phyloP scores from a whole-genome alignment of 2,329 filamentous ascomycete genomes.

The Macrophomina tecta region DNA sequence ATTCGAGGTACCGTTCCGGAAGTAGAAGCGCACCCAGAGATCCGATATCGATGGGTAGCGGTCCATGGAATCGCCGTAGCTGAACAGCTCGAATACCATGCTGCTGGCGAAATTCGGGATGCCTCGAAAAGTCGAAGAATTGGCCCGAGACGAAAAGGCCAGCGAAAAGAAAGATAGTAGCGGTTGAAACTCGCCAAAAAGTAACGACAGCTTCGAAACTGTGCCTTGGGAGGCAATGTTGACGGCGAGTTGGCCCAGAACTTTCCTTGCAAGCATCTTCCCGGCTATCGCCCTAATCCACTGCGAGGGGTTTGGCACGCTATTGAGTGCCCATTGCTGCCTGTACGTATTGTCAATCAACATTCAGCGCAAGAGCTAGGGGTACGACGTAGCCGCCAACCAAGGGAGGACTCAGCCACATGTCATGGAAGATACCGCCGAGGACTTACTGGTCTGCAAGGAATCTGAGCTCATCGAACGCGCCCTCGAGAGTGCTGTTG shows the following conservation, averaged over 20 bases:
- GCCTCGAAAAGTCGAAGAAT: slow-evolving; percentile 39
- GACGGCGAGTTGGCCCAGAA: slow-evolving; percentile 41
- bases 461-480: slow-evolving; percentile 34
- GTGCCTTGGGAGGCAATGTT: slow-evolving; percentile 38
- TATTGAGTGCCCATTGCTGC: slow-evolving; percentile 54
- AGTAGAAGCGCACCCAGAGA: slow-evolving; percentile 62
- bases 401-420: too few relatives aligned
- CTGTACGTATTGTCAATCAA: slow-evolving; percentile 32
- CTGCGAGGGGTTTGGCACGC: slow-evolving; percentile 38
- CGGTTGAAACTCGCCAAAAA: slow-evolving; percentile 58
- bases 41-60: slow-evolving; percentile 51
- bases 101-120: slow-evolving; percentile 57
- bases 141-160: slow-evolving; percentile 30
- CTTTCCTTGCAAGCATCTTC: slow-evolving; percentile 41
- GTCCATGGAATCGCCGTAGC: slow-evolving; percentile 30
- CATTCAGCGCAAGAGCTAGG: too few relatives aligned
- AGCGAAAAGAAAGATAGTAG: slow-evolving; percentile 59
- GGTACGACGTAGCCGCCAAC: too few relatives aligned
- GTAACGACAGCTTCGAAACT: slow-evolving; percentile 41
- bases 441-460: slow-evolving; percentile 33
- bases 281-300: slow-evolving; percentile 44
- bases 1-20: slow-evolving; percentile 61
- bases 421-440: too few relatives aligned
- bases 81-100: slow-evolving; percentile 60
- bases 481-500: slow-evolving; percentile 32